These are phyloP conservation scores for Furcasterigmium furcatum DNA, from an alignment of 2,329 filamentous ascomycete species.

Conservation along the genomic window DNA sequence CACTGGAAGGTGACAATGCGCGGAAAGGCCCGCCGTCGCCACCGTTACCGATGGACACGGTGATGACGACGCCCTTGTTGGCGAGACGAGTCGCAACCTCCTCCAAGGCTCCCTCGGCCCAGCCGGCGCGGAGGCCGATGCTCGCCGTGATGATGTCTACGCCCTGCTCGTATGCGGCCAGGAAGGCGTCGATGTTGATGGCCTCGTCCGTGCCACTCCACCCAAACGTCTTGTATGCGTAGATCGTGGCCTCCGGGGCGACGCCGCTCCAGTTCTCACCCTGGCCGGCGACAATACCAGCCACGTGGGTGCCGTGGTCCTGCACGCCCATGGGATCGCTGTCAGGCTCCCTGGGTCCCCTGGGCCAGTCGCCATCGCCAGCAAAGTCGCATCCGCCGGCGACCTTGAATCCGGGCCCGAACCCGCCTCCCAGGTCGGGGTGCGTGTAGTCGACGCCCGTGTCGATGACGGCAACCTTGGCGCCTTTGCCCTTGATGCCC, in stretches of 20 bases:
- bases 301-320: constrained; percentile 1
- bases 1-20: constrained; percentile 33
- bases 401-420: constrained; percentile 39
- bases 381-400: constrained; percentile 37
- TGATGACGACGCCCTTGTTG: constrained; percentile 43
- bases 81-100: constrained; percentile 34
- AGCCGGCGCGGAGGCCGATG: constrained; percentile 33
- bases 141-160: constrained; percentile 40
- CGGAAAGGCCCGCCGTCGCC: constrained; percentile 46
- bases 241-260: not conserved
- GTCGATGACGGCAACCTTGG: constrained; percentile 35
- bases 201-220: constrained; percentile 1
- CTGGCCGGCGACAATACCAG: not conserved
- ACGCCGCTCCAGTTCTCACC: not conserved
- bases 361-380: constrained; percentile 22
- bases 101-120: constrained; percentile 29
- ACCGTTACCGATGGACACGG: constrained; percentile 49
- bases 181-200: constrained; percentile 25
- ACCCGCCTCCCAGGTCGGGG: constrained; percentile 36
- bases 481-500: constrained; percentile 33
- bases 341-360: constrained; percentile 24
- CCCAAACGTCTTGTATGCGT: not conserved
- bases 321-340: constrained; percentile 20
- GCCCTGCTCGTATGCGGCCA: constrained; percentile 28
- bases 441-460: constrained; percentile 37